phyloP scores from a whole-genome alignment of 1,139 yeast genomes.

The Taphrina flavorubra region DNA sequence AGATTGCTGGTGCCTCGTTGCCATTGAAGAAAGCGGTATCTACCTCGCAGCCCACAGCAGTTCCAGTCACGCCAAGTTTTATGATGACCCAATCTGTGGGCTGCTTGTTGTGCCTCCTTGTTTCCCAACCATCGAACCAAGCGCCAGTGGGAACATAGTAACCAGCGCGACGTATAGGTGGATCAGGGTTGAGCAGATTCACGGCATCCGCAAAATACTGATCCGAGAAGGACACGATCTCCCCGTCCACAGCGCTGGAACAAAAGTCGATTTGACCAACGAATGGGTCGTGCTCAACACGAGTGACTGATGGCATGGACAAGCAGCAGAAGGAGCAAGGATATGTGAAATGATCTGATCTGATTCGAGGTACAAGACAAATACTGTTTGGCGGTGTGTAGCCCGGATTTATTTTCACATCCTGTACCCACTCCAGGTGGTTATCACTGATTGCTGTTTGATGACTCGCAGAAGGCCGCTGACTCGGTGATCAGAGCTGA shows the following conservation, averaged over 20 bases:
- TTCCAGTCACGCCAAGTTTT: slow-evolving; percentile 83
- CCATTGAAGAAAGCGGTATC: slow-evolving; percentile 95
- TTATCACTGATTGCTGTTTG: no score
- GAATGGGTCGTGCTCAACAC: slow-evolving; percentile 33
- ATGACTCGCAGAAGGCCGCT: no score
- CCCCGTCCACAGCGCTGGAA: slow-evolving; percentile 82
- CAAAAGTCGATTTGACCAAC: slow-evolving; percentile 61
- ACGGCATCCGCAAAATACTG: slow-evolving; percentile 97
- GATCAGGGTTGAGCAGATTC: slow-evolving; percentile 77
- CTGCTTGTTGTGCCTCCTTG: slow-evolving; percentile 84
- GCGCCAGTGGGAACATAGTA: slow-evolving; percentile 43
- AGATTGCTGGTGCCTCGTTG: slow-evolving; percentile 87
- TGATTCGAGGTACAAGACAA: not conserved
- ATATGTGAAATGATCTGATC: not conserved
- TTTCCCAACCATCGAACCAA: slow-evolving; percentile 69
- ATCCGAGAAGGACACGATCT: slow-evolving; percentile 71
- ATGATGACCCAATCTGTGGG: slow-evolving; percentile 87
- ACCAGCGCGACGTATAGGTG: slow-evolving; percentile 64
- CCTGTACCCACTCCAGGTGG: no score
- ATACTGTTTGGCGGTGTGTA: no score
- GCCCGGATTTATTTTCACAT: no score
- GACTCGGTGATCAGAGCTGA: no score
- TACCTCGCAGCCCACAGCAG: slow-evolving; percentile 78
- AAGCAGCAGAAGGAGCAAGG: not conserved
- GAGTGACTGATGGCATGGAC: slow-evolving; percentile 18